phyloP scores from a whole-genome alignment of 208 protist species.

The Crithidia fasciculata region DNA sequence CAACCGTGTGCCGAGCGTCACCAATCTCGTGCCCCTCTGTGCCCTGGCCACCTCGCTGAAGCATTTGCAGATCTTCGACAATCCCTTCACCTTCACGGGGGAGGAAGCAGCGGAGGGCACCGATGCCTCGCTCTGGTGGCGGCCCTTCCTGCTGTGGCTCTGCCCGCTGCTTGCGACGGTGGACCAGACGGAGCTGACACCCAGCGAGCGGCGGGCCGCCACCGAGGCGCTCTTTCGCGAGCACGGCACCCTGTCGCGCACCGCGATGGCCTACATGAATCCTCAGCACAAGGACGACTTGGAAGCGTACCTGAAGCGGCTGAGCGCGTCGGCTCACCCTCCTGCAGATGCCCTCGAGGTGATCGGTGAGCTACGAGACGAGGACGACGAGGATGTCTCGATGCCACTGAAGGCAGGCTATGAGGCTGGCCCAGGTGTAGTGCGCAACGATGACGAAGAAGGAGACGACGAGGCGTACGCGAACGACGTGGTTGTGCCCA shows the following conservation, averaged over 20 bases:
- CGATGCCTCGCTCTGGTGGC: conserved; percentile 51
- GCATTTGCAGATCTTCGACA: conserved; percentile 56
- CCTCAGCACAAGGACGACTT: conserved; percentile 52
- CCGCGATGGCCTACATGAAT: conserved; percentile 69
- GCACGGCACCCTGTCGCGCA: conserved; percentile 46
- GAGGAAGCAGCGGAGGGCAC: background rate
- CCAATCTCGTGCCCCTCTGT: conserved; percentile 59
- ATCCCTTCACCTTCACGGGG: conserved; percentile 50
- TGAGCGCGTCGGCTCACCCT: conserved; percentile 17
- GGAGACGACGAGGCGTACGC: background rate
- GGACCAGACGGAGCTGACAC: conserved; percentile 52
- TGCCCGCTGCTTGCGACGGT: conserved; percentile 55
- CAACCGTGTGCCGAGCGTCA: conserved; percentile 48
- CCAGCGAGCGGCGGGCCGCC: conserved; percentile 53
- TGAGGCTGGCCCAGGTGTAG: background rate
- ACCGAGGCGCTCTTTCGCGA: conserved; percentile 62
- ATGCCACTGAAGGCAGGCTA: background rate
- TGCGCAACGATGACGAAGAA: background rate
- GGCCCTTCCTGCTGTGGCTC: conserved; percentile 75
- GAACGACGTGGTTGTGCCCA: conserved; percentile 11
- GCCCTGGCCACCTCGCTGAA: conserved; percentile 67
- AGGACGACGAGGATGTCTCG: conserved; percentile 16
- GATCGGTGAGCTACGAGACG: conserved; percentile 24
- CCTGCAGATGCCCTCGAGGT: conserved; percentile 30
- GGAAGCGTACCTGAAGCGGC: conserved; percentile 61